Evolutionary conservation across 2,329 filamentous ascomycete genomes (phyloP).

Genomic region (Phoma herbarum): DNA sequence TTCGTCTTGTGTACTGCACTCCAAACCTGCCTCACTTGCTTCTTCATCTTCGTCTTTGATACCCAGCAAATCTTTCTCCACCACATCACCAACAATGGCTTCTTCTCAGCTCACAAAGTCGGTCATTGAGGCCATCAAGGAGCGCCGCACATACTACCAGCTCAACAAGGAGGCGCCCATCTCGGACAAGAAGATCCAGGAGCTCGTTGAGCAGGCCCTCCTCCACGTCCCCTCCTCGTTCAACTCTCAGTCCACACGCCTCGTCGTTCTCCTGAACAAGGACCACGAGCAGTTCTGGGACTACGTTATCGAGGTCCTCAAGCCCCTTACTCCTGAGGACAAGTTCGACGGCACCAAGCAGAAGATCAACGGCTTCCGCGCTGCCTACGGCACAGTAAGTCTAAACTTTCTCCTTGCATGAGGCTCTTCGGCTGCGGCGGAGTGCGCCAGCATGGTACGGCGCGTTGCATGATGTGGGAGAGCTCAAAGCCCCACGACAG

Average conservation of each 20-base stretch:
- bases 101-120: constrained; percentile 27
- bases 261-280: constrained; percentile 78
- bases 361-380: constrained; percentile 69
- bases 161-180: constrained; percentile 71
- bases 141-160: constrained; percentile 74
- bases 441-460: constrained; percentile 2
- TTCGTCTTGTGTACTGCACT: constrained; percentile 20
- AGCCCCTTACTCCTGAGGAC: constrained; percentile 73
- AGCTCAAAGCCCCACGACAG: not conserved
- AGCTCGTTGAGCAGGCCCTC: constrained; percentile 68
- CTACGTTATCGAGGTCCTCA: constrained; percentile 70
- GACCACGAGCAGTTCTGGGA: constrained; percentile 93
- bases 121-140: constrained; percentile 67
- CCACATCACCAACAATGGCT: constrained; percentile 50
- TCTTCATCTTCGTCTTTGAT: constrained; percentile 21
- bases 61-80: constrained; percentile 26
- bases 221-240: constrained; percentile 80
- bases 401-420: not conserved
- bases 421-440: not conserved
- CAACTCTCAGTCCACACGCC: constrained; percentile 86
- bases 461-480: constrained; percentile 11
- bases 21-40: constrained; percentile 11
- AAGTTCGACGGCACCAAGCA: constrained; percentile 64
- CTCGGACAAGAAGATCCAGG: constrained; percentile 66
- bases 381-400: constrained; percentile 77